Evolutionary conservation across 1,284 basidiomycete genomes (phyloP).

Genomic region (Fomitopsis betulina): DNA sequence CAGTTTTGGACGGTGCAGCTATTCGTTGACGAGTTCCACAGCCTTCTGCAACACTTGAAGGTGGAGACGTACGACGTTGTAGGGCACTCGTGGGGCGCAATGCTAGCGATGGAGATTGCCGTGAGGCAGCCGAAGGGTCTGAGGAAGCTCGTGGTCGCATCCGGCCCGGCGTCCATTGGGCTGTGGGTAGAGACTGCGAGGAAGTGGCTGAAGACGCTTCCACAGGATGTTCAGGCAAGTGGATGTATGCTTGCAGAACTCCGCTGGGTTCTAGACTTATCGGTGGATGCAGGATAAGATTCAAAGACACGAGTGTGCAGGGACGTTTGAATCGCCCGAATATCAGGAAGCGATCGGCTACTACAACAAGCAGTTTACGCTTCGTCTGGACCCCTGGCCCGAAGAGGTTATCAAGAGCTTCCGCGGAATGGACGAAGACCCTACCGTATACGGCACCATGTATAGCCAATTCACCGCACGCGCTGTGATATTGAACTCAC

Average conservation of each 20-base stretch:
- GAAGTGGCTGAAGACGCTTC: constrained; percentile 27
- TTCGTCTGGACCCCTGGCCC: constrained; percentile 21
- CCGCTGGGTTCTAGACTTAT: background rate
- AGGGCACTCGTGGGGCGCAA: constrained; percentile 51
- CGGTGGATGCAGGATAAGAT: constrained; percentile 28
- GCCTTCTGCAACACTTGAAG: constrained; percentile 34
- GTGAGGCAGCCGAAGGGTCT: constrained; percentile 31
- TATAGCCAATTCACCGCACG: constrained; percentile 5
- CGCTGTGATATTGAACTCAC: too few species aligned
- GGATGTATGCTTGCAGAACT: background rate
- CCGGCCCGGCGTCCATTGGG: constrained; percentile 26
- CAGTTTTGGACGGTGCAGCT: constrained; percentile 43
- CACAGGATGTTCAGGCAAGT: constrained; percentile 32
- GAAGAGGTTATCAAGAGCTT: constrained; percentile 15
- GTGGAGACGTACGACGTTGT: constrained; percentile 37
- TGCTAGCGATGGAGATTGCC: constrained; percentile 34
- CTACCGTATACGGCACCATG: constrained; percentile 17
- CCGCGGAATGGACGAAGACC: constrained; percentile 14
- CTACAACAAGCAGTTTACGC: constrained; percentile 23
- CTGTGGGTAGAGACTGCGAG: constrained; percentile 30
- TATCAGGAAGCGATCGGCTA: constrained; percentile 24
- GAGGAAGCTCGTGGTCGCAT: constrained; percentile 34
- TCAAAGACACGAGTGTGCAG: constrained; percentile 5
- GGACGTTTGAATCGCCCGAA: constrained; percentile 9
- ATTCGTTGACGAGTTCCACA: constrained; percentile 45